These are phyloP conservation scores for Angomonas ambiguus DNA, from an alignment of 208 protist genomes.

Conservation along the genomic window DNA sequence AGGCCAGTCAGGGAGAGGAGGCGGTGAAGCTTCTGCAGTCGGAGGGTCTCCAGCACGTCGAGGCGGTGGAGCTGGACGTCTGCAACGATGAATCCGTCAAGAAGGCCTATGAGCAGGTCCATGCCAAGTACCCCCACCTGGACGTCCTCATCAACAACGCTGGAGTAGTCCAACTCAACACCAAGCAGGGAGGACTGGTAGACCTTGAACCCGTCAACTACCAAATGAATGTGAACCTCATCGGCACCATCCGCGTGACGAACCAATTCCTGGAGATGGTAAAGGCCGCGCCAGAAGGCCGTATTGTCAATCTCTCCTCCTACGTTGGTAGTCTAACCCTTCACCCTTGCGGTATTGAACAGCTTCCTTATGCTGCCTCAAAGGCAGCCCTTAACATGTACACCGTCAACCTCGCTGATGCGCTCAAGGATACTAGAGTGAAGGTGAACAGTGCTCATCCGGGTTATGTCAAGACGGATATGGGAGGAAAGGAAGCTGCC, in stretches of 20 bases:
- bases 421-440: constrained; percentile 40
- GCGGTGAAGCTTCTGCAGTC: constrained; percentile 28
- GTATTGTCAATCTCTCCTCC: constrained; percentile 68
- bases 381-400: constrained; percentile 85
- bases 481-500: constrained; percentile 40
- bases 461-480: constrained; percentile 69
- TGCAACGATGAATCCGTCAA: constrained; percentile 36
- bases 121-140: constrained; percentile 29
- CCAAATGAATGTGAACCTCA: constrained; percentile 60
- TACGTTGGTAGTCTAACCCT: constrained; percentile 50
- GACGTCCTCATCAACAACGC: constrained; percentile 81
- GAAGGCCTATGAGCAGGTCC: constrained; percentile 38
- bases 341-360: constrained; percentile 15
- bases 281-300: constrained; percentile 42
- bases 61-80: constrained; percentile 46
- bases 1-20: constrained; percentile 28
- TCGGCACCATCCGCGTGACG: constrained; percentile 46
- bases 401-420: constrained; percentile 55
- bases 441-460: constrained; percentile 70
- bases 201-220: constrained; percentile 27
- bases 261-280: constrained; percentile 64
- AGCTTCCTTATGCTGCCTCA: constrained; percentile 40
- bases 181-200: constrained; percentile 17
- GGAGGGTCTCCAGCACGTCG: constrained; percentile 24
- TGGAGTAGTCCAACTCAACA: constrained; percentile 18